Evolutionary conservation across 768 basidiomycete genomes (phyloP), one percentile per base, ranked within the genome.

Genomic region (Sporobolomyces pararoseus): DNA sequence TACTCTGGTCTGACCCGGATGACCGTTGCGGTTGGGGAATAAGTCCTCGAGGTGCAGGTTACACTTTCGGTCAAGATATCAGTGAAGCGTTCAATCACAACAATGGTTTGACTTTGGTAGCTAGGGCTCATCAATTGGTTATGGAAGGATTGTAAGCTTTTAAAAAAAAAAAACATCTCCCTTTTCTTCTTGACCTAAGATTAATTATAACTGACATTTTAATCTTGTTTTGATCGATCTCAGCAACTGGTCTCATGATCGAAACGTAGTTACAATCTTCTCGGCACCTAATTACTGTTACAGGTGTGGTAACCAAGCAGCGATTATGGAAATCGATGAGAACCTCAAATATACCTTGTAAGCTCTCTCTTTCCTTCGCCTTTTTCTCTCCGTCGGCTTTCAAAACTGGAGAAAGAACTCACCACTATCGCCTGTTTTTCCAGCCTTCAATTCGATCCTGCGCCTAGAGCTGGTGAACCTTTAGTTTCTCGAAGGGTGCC

Each of bases 241-340:
- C 68, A 73, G 72, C 80, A 96, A 92, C 79, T 98, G 95, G 95
- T 92, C 93, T 68, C 95, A 98, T 82, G 95, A 98, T 82, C 86
- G 92, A 81, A 98, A 97, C 79, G 95, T 99, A 29, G 95, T 99
- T 74, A 99, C 95, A 50, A 97, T 99, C 79, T 99, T 97, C 84
- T 97, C 94, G 74, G 96, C 96, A 75, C 96, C 96, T 50, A 99
- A 99, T 82, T 99, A 97, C 81, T 99, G 95, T 82, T 99, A 99
- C 84, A 85, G 96, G 79, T 99, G 96, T 79, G 96, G 96, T 63
- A 99, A 99, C 80, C 96, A 98, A 78, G 96, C 96, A 64, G 96
- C 96, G 58, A 99, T 99, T 80, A 95, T 99, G 88, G 96, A 99
- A 81, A 96, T 99, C 80, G 96, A 99, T 81, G 81, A 83, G 68